These are phyloP conservation scores for Mycena vulgaris DNA, from an alignment of 768 basidiomycete genomes.

Conservation along the genomic window DNA sequence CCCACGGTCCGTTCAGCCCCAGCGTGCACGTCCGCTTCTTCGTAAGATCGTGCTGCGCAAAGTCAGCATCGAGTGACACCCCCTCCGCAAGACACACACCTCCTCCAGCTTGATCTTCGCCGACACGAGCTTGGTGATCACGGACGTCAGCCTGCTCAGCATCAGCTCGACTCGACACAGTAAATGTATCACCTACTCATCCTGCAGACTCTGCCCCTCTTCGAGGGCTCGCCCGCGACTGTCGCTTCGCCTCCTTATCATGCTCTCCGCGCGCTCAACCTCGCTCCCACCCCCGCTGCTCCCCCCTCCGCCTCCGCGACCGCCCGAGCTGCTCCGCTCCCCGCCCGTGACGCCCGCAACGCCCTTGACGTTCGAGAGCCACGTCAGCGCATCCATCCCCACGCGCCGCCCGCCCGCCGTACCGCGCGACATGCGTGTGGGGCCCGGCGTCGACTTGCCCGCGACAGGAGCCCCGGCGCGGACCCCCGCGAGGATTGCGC, in stretches of 20 bases:
- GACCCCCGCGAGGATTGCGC: conserved; percentile 80
- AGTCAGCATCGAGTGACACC: conserved; percentile 19
- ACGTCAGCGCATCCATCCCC: conserved; percentile 76
- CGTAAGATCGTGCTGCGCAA: conserved; percentile 71
- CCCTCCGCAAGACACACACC: conserved; percentile 54
- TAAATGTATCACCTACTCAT: conserved; percentile 70
- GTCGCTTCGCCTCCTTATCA: conserved; percentile 52
- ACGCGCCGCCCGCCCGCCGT: conserved; percentile 66
- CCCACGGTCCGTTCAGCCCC: conserved; percentile 93
- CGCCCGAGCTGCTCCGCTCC: conserved; percentile 64
- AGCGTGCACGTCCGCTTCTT: conserved; percentile 88
- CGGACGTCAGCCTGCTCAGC: conserved; percentile 77
- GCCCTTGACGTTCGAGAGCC: conserved; percentile 81
- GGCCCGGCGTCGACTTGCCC: conserved; percentile 37
- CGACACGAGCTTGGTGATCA: conserved; percentile 74
- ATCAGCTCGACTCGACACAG: neutral
- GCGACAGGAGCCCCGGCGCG: conserved; percentile 63
- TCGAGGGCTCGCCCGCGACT: conserved; percentile 57
- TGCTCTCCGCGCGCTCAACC: conserved; percentile 53
- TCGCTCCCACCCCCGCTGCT: conserved; percentile 65
- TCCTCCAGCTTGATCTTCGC: conserved; percentile 90
- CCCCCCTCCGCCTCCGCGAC: conserved; percentile 63
- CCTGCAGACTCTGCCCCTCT: conserved; percentile 67
- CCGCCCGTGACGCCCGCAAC: conserved; percentile 65
- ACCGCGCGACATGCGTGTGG: conserved; percentile 49